These are phyloP conservation scores for Cyphellophora europaea DNA, from an alignment of 2,329 filamentous ascomycete species.

Conservation along the genomic window DNA sequence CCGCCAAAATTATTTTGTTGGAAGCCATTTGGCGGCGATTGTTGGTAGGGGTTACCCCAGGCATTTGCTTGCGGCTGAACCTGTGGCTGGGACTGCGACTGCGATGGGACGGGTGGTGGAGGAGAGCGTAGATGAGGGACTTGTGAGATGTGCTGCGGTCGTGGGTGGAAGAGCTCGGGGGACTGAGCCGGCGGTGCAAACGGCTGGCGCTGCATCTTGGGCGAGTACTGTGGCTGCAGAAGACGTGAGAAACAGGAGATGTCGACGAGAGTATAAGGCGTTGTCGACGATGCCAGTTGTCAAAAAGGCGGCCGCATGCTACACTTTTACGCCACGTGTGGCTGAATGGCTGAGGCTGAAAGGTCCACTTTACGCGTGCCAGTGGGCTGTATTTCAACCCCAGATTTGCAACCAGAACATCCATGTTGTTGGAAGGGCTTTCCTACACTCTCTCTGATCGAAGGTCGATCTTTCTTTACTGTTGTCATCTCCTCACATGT, in stretches of 20 bases:
- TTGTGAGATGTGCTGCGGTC: conserved; percentile 96
- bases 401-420: too few species aligned
- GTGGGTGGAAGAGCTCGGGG: conserved; percentile 90
- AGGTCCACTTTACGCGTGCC: too few species aligned
- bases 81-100: conserved; percentile 39
- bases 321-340: too few species aligned
- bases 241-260: not conserved
- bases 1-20: conserved; percentile 53
- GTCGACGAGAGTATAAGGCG: too few species aligned
- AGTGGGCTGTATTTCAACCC: too few species aligned
- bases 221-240: not conserved
- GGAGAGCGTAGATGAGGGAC: conserved; percentile 95
- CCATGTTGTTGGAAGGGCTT: too few species aligned
- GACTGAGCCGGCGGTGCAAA: conserved; percentile 72
- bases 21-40: conserved; percentile 37
- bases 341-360: too few species aligned
- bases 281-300: too few species aligned
- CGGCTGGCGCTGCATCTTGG: conserved; percentile 72
- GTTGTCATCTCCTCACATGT: too few species aligned
- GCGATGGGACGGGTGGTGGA: conserved; percentile 66
- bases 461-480: too few species aligned
- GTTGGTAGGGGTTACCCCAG: conserved; percentile 42
- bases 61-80: conserved; percentile 26
- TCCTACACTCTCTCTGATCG: too few species aligned
- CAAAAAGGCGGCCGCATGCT: too few species aligned